Evolutionary conservation across 2,329 filamentous ascomycete species (phyloP).

Genomic region (Epichloe hybrida): DNA sequence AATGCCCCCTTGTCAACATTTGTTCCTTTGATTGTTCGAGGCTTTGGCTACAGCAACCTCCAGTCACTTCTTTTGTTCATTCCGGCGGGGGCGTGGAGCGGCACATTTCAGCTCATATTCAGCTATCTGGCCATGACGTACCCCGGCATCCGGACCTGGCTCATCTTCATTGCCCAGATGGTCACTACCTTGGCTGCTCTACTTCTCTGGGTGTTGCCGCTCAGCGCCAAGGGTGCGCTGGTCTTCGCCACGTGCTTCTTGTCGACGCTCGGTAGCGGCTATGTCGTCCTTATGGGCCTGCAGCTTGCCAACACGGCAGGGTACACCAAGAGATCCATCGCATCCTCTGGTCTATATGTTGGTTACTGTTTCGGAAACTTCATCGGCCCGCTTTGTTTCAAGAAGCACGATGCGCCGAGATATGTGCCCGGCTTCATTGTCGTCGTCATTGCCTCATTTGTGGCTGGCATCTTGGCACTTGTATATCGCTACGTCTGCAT

Average conservation of each 20-base stretch:
- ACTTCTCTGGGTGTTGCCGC: not conserved
- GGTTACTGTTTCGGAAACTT: slow-evolving; percentile 30
- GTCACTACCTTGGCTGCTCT: not conserved
- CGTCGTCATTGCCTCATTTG: not conserved
- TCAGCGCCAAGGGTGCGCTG: not conserved
- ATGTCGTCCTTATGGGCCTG: not conserved
- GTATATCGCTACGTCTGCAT: not conserved
- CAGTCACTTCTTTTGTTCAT: slow-evolving; percentile 35
- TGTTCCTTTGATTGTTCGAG: slow-evolving; percentile 16
- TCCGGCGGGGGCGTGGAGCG: slow-evolving; percentile 24
- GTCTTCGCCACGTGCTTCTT: not conserved
- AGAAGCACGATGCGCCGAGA: slow-evolving; percentile 27
- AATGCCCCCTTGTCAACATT: slow-evolving; percentile 29
- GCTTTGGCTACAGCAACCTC: slow-evolving; percentile 17
- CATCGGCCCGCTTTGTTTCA: slow-evolving; percentile 22
- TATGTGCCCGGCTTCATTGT: slow-evolving; percentile 33
- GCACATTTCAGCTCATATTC: not conserved
- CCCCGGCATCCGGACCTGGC: not conserved
- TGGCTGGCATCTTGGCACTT: not conserved
- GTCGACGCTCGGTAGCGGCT: not conserved
- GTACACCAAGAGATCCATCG: slow-evolving; percentile 4
- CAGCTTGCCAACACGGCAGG: slow-evolving; percentile 15
- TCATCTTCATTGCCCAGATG: not conserved
- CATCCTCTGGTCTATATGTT: slow-evolving; percentile 7
- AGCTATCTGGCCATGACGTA: not conserved